A percentile compares a stretch with the other conserved stretches of the same genome.
phyloP scores from a whole-genome alignment of 2,329 filamentous ascomycete genomes.

The Chalara sp. region DNA sequence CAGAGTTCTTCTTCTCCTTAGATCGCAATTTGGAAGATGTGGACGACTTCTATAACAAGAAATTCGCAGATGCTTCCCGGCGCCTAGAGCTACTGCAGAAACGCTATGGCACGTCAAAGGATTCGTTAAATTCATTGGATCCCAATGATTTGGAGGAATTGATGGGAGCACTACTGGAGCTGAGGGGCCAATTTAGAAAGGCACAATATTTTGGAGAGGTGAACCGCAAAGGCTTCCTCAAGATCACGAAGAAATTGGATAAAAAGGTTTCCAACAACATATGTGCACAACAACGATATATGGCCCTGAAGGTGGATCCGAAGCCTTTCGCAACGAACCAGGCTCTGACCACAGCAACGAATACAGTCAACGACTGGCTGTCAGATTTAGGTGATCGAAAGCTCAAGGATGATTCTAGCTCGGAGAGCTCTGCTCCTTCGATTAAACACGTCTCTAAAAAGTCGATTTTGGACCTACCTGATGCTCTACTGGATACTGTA shows the following conservation, averaged over 20 bases:
- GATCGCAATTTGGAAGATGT: slow-evolving; percentile 97
- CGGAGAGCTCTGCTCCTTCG: slow-evolving; percentile 61
- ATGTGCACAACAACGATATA: slow-evolving; percentile 75
- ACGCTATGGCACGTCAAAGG: slow-evolving; percentile 70
- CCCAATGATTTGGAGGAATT: slow-evolving; percentile 87
- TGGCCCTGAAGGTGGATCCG: slow-evolving; percentile 85
- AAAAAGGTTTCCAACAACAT: slow-evolving; percentile 73
- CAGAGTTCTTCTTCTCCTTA: slow-evolving; percentile 95
- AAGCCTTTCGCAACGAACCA: slow-evolving; percentile 78
- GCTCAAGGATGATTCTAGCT: slow-evolving; percentile 66
- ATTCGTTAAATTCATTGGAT: slow-evolving; percentile 67
- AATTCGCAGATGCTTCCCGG: slow-evolving; percentile 77
- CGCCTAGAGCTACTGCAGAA: slow-evolving; percentile 82
- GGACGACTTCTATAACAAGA: slow-evolving; percentile 94
- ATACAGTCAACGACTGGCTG: slow-evolving; percentile 83
- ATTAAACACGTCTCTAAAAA: slow-evolving; percentile 72
- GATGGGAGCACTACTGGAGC: slow-evolving; percentile 80
- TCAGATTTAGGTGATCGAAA: slow-evolving; percentile 74
- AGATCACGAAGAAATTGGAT: slow-evolving; percentile 98
- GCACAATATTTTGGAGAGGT: slow-evolving; percentile 98
- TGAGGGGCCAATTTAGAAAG: slow-evolving; percentile 81
- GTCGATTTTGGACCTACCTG: slow-evolving; percentile 65
- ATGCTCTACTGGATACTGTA: slow-evolving; percentile 60
- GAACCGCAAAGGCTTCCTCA: slow-evolving; percentile 89
- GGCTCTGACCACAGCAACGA: slow-evolving; percentile 50